Conservation (phyloP, 768 basidiomycete genomes). For the Steccherinum ochraceum region DNA sequence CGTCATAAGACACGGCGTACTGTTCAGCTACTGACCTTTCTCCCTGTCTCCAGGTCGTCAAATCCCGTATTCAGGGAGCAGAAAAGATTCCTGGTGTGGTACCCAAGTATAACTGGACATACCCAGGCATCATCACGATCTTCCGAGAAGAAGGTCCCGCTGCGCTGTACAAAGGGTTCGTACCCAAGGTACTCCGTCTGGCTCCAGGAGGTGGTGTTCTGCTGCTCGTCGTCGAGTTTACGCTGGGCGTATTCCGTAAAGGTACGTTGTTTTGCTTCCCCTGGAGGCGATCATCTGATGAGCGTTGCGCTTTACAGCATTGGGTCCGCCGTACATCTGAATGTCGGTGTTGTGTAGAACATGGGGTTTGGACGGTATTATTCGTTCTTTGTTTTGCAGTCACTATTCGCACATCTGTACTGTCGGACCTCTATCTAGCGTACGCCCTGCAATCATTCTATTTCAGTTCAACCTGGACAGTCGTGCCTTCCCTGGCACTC, state of each 20-base stretch:
- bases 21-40: not conserved
- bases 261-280: conserved; percentile 31
- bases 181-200: conserved; percentile 90
- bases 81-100: conserved; percentile 57
- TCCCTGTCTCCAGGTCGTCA: conserved; percentile 63
- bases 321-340: conserved; percentile 23
- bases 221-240: conserved; percentile 89
- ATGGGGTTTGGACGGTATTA: not conserved
- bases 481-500: too few relatives aligned
- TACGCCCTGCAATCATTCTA: not conserved
- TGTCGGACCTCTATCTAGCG: not conserved
- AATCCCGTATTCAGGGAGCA: conserved; percentile 88
- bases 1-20: not conserved
- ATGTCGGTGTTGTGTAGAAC: not conserved
- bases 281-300: not conserved
- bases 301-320: conserved; percentile 9
- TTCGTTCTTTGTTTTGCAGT: too few relatives aligned
- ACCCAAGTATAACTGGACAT: conserved; percentile 93
- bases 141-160: conserved; percentile 80
- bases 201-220: conserved; percentile 95
- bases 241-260: conserved; percentile 68
- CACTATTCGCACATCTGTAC: not conserved
- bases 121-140: conserved; percentile 76
- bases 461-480: too few relatives aligned
- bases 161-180: conserved; percentile 92